Evolutionary conservation across 2,329 filamentous ascomycete species (phyloP), one percentile per base, ranked within the genome.

Genomic region (Diaporthe caulivora): DNA sequence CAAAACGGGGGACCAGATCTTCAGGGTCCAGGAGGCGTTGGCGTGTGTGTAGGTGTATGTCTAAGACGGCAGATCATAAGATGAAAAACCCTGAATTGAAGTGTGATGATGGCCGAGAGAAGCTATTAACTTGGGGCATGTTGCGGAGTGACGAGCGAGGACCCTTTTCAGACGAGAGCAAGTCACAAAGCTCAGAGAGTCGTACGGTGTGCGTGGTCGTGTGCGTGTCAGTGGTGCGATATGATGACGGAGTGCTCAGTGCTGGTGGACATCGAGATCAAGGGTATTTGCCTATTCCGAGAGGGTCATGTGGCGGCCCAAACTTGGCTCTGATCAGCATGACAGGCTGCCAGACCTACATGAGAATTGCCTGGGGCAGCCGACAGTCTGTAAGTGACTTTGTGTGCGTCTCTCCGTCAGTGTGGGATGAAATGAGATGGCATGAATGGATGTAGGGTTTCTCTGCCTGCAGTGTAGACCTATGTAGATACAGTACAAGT

Each of bases 201-300:
- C 44, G 62, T 65, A 65, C 44, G 62, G 44, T 65, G 29, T 26
- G 13, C 24, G 29, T 51, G 42, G 71, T 70, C 71, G 64, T 60
- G 62, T 29, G 71, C 64, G 42, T 40, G n/a, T 54, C 11, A 37
- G 64, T 72, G 71, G 71, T 69, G 71, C 60, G 71, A 72, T 53
- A 26, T 67, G 51, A 42, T 29, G 58, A 34, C 21, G 15, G 62
- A 26, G 44, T 51, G 29, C 15, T 26, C 53, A 34, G 40, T 62
- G 62, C 37, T 34, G 34, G 71, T 34, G 62, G 44, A 54, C 37
- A 73, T 73, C 71, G 71, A 73, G 71, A 70, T 73, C n/a, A 17
- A 65, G 26, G 40, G 37, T 37, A 31, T 44, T 49, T 44, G 55
- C 44, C 51, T 62, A 51, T 54, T 70, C 49, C n/a, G 34, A 70